phyloP scores from a whole-genome alignment of 495 filamentous ascomycete species.

The Podospora australis region DNA sequence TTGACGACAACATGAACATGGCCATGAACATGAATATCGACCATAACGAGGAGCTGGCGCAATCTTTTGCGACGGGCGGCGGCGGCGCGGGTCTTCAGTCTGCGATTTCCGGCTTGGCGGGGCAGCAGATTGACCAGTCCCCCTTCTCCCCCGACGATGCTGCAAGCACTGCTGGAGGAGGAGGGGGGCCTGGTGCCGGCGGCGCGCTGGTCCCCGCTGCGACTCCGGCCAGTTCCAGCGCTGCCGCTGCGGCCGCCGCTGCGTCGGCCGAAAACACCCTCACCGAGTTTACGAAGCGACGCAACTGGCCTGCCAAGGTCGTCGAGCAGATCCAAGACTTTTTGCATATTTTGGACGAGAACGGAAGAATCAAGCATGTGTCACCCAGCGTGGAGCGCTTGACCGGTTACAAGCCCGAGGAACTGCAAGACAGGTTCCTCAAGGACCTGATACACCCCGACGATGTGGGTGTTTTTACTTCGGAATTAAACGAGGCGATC shows the following conservation, averaged over 20 bases:
- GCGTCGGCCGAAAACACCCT: constrained; percentile 49
- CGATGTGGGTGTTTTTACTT: constrained; percentile 75
- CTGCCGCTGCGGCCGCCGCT: constrained; percentile 7
- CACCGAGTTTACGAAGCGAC: constrained; percentile 76
- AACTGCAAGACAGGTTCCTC: constrained; percentile 68
- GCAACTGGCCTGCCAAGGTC: constrained; percentile 84
- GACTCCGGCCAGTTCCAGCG: constrained; percentile 1
- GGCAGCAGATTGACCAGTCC: neutral
- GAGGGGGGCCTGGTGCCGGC: neutral
- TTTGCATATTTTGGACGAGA: constrained; percentile 75
- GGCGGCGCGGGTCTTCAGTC: no score
- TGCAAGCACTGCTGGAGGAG: neutral
- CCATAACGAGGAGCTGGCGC: no score
- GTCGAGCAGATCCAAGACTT: constrained; percentile 88
- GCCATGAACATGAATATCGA: constrained; percentile 28
- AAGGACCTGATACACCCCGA: constrained; percentile 80
- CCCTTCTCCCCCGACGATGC: constrained; percentile 17
- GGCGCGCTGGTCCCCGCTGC: constrained; percentile 8
- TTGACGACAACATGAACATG: constrained; percentile 34
- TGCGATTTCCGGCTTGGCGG: constrained; percentile 1
- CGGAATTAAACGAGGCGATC: constrained; percentile 89
- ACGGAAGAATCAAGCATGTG: constrained; percentile 76
- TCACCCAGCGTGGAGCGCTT: constrained; percentile 74
- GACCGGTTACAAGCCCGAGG: constrained; percentile 64
- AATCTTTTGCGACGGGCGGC: no score